Conservation (phyloP, 1,284 basidiomycete species). For the Pseudozyma tsukubaensis region DNA sequence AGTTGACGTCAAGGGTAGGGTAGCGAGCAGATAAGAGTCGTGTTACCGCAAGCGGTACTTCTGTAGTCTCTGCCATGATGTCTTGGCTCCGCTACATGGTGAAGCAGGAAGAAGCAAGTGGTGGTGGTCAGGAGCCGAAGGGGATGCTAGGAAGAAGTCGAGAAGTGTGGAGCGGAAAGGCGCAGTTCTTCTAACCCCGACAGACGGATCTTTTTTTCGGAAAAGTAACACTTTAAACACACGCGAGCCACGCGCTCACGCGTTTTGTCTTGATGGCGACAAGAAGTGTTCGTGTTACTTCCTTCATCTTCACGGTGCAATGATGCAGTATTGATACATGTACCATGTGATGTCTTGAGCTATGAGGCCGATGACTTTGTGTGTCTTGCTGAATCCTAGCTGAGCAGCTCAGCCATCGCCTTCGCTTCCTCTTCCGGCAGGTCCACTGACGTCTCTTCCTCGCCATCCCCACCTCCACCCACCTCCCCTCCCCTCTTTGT, state of each 20-base stretch:
- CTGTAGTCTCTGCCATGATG: slow-evolving; percentile 8
- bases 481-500: neutral
- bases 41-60: slow-evolving; percentile 26
- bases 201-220: slow-evolving; percentile 3
- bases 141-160: slow-evolving; percentile 1
- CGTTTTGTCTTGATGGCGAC: neutral
- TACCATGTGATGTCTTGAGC: neutral
- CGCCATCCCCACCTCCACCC: neutral
- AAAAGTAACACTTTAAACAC: slow-evolving; percentile 16
- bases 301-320: neutral
- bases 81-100: slow-evolving; percentile 18
- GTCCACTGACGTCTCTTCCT: neutral
- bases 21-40: slow-evolving; percentile 43
- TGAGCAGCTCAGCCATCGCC: slow-evolving; percentile 1
- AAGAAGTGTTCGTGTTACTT: neutral
- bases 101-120: neutral
- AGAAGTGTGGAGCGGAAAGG: neutral
- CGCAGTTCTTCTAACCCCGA: slow-evolving; percentile 8
- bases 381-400: neutral
- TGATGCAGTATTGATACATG: neutral
- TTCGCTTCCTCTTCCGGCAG: slow-evolving; percentile 12
- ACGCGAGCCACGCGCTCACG: neutral
- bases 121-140: neutral
- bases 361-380: neutral
- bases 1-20: slow-evolving; percentile 32